These are phyloP conservation scores for Trypethelium eluteriae DNA, from an alignment of 495 filamentous ascomycete genomes.

Conservation along the genomic window DNA sequence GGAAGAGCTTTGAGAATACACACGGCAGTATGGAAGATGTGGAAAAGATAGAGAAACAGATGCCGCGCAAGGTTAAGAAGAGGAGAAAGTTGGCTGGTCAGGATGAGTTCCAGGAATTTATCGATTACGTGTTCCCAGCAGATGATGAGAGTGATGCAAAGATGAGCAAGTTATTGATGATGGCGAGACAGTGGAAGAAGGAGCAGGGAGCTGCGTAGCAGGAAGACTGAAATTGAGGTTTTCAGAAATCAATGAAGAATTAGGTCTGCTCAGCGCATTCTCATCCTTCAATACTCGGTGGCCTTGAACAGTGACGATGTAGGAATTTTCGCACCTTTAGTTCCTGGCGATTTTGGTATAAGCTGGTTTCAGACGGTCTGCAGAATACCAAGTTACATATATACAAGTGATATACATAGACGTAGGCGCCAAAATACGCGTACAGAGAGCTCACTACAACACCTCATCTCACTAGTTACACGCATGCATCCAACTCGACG, in stretches of 20 bases:
- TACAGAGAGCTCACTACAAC: background rate
- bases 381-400: constrained; percentile 7
- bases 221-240: background rate
- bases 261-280: too few relatives aligned
- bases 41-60: constrained; percentile 80
- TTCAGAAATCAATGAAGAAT: background rate
- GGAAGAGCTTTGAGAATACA: constrained; percentile 81
- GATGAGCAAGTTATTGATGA: constrained; percentile 72
- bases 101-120: constrained; percentile 93
- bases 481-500: too few relatives aligned
- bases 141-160: constrained; percentile 85
- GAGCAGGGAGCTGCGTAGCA: constrained; percentile 31
- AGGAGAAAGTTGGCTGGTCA: constrained; percentile 79
- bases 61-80: constrained; percentile 92
- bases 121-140: constrained; percentile 95
- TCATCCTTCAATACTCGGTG: too few relatives aligned
- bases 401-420: constrained; percentile 3
- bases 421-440: background rate
- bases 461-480: background rate
- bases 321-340: background rate
- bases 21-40: constrained; percentile 72
- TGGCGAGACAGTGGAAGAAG: constrained; percentile 87
- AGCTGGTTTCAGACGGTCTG: background rate
- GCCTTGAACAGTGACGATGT: background rate
- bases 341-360: background rate